Conservation (phyloP, 306 rosid genomes). For the Ormosia emarginata region DNA sequence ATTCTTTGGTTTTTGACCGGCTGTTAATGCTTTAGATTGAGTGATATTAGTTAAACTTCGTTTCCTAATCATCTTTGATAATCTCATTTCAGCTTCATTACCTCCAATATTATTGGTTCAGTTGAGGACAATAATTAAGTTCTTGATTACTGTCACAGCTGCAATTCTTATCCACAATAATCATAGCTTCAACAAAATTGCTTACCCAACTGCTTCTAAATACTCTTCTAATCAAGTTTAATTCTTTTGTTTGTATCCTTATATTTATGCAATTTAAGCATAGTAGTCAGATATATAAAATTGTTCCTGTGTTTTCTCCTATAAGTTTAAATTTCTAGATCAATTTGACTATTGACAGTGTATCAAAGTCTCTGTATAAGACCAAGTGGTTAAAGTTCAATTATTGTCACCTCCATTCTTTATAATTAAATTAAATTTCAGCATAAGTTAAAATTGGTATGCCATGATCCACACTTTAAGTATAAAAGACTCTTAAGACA, state of each 20-base stretch:
- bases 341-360: no score
- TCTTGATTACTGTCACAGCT: constrained; percentile 20
- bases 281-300: background rate
- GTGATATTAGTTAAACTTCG: constrained; percentile 4
- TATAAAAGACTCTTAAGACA: background rate
- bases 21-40: background rate
- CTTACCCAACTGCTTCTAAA: background rate
- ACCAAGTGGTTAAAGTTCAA: background rate
- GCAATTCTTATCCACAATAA: constrained; percentile 7
- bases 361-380: background rate
- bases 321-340: background rate
- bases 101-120: constrained; percentile 21
- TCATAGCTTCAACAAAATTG: background rate
- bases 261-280: background rate
- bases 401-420: background rate
- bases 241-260: background rate
- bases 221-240: background rate
- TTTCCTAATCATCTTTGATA: constrained; percentile 9
- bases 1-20: background rate
- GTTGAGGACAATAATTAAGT: constrained; percentile 26
- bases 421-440: background rate
- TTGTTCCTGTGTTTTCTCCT: background rate
- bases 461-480: background rate
- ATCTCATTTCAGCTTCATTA: constrained; percentile 32
- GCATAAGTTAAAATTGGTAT: background rate